Evolutionary conservation across 2,329 filamentous ascomycete genomes (phyloP), one percentile per base, ranked within the genome.

Genomic region (Alternaria burnsii): DNA sequence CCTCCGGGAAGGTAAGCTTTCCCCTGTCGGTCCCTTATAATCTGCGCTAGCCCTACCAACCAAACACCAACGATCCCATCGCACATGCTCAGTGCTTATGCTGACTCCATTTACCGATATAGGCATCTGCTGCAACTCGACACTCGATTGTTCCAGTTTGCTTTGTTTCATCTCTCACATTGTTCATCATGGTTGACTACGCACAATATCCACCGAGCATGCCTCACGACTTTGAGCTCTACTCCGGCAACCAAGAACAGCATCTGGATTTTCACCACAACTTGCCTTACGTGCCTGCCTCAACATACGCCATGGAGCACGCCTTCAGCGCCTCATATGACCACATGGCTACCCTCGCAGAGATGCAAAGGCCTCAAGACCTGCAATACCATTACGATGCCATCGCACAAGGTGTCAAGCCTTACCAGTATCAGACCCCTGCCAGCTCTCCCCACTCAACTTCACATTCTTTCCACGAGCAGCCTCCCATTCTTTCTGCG

Each of bases 391-490:
- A 75, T 59, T 76, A 73, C 44, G 73, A 78, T 43, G 74, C 71
- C 55, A 71, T 78, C 32, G 71, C 74, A 16, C 75, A 78, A 58
- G 75, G 71, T 24, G 71, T 77, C 24, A 81, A 81, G 71, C 67
- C 72, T 43, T 70, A 65, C 55, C 75, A 76, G 32, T 78, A 74
- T 53, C 77, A 74, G 55, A 80, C 73, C 51, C 78, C 79, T 22
- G 69, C 74, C 44, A 78, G 78, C 58, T 83, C 82, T 16, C 82
- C 82, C 11, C 71, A 81, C 61, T 83, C 82, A 5, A 72, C 71
- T 34, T 76, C 80, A 26, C 77, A 82, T 61, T 82, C 82, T 9
- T 83, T 83, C 67, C 82, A 83, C 40, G 72, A 77, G 59, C 79
- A 80, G 48, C 81, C 82, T 34, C 80, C 82, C 32, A 73, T 81